Base-by-base conservation (phyloP, 768 basidiomycete genomes). In the Lactarius hatsudake region DNA sequence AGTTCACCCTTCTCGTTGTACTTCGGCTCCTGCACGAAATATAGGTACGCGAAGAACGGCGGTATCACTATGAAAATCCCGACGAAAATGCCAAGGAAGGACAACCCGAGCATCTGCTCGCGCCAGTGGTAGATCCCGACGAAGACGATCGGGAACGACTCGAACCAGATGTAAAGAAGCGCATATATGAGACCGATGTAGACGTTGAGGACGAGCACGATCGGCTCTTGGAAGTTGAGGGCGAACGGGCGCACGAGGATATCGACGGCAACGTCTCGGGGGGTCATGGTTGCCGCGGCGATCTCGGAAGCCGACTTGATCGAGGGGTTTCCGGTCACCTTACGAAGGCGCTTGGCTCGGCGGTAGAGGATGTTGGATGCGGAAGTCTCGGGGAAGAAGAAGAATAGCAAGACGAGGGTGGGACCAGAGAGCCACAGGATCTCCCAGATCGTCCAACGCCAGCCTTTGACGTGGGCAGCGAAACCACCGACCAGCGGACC, bases 371-470 rank as follows among this genome's bases (percentile, higher is more conserved):
- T 75, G 12, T 73, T 78, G 40, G 66, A 38, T 1, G 66, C 59
- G 26, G 66, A 68, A 0, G 78, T 78, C 71, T 79, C 78, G 3
- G 78, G 77, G 28, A 74, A 71, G 59, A 75, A 71, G 23, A 76
- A 70, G 48, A 74, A 65, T 9, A 79, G 69, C 17, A 78, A 64
- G 5, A 74, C 66, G 34, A 78, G 54, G 8, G 76, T 59, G 28
- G 70, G 69, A 3, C 72, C 67, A 0, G 74, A 74, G 57, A 79
- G 71, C 77, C 77, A 79, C 43, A 78, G 56, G 36, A 79, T 68
- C 67, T 75, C 75, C 73, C 75, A 75, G 56, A 76, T 73, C 15
- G 77, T 76, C 77, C 78, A 79, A 17, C 70, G 69, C 78, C 77
- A 79, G 7, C 71, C 65, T 45, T 79, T 63, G 7, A 67, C 71